Conservation (phyloP, 257 asterid genomes). For the Solanum appendiculatum region DNA sequence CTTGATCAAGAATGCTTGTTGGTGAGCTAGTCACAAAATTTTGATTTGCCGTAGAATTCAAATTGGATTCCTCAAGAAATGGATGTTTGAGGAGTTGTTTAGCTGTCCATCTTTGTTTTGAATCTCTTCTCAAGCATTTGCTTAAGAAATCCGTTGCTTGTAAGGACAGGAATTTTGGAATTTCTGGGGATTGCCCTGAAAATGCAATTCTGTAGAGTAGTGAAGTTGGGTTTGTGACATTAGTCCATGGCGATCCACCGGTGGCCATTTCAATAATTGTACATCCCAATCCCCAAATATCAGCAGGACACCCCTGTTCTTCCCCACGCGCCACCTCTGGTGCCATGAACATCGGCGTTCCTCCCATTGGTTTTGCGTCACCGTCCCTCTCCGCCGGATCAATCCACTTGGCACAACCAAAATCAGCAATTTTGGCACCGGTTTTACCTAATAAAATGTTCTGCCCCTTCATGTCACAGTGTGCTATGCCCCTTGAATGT, state of each 20-base stretch:
- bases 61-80: constrained; percentile 22
- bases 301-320: constrained; percentile 54
- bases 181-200: constrained; percentile 45
- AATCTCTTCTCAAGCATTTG: constrained; percentile 46
- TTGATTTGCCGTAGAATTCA: background rate
- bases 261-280: constrained; percentile 69
- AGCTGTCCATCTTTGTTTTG: constrained; percentile 54
- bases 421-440: constrained; percentile 53
- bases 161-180: constrained; percentile 48
- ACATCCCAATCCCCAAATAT: constrained; percentile 79
- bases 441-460: constrained; percentile 35
- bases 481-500: constrained; percentile 59
- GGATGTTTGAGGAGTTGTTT: constrained; percentile 51
- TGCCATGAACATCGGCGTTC: constrained; percentile 76
- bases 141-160: constrained; percentile 49
- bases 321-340: constrained; percentile 77
- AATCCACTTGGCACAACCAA: constrained; percentile 57
- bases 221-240: constrained; percentile 12
- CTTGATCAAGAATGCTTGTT: constrained; percentile 61
- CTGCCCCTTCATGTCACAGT: constrained; percentile 69
- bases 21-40: constrained; percentile 26
- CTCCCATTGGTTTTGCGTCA: background rate
- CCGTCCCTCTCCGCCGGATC: background rate
- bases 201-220: constrained; percentile 46
- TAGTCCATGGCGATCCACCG: constrained; percentile 60